Evolutionary conservation across 1,284 basidiomycete species (phyloP).

Genomic region (Malassezia cuniculi): DNA sequence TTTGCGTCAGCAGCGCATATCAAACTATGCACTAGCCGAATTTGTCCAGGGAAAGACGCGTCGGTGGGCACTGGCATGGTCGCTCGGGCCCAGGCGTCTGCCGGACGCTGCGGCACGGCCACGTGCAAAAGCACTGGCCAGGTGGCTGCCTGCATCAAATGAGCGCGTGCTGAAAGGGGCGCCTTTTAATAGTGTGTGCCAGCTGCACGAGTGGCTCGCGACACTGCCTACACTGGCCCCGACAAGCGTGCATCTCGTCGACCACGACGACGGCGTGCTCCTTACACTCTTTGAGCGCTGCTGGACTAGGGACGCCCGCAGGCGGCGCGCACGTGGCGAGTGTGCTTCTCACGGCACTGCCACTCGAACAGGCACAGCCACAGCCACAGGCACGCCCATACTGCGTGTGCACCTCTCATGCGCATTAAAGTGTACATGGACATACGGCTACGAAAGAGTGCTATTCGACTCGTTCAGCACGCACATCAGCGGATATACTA

Average conservation of each 20-base stretch:
- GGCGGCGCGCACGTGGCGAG: conserved; percentile 6
- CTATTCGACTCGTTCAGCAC: conserved; percentile 10
- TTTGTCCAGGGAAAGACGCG: conserved; percentile 71
- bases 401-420: not conserved
- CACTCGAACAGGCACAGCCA: no score
- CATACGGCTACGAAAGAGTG: conserved; percentile 9
- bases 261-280: no score
- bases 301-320: conserved; percentile 14
- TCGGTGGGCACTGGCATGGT: conserved; percentile 81
- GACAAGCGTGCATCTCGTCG: not conserved
- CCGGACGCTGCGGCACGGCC: conserved; percentile 7
- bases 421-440: no score
- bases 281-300: not conserved
- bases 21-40: conserved; percentile 71
- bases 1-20: conserved; percentile 54
- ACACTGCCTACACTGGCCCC: conserved; percentile 1
- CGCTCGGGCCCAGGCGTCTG: conserved; percentile 55
- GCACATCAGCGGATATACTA: not conserved
- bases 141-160: not conserved
- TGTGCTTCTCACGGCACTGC: no score
- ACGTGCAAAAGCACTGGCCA: not conserved
- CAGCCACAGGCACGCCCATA: no score
- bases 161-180: no score
- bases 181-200: no score
- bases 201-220: no score